Percentiles rank a stretch among this genome's conserved stretches.
Evolutionary conservation across 306 rosid genomes (phyloP).

Genomic region (Vigna unguiculata): DNA sequence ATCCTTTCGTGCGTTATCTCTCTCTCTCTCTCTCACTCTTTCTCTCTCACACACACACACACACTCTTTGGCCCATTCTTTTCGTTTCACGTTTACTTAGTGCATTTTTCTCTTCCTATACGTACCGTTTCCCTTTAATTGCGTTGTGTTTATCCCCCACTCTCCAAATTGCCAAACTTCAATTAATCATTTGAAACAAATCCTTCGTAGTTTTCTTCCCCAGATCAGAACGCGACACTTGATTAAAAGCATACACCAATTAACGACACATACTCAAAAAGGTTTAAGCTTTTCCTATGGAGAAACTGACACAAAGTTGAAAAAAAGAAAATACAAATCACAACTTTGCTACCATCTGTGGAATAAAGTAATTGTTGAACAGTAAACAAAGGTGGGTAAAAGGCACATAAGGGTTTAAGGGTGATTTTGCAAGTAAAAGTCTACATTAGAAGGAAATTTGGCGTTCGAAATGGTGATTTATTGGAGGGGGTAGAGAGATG

Average conservation of each 20-base stretch:
- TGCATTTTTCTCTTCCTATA: slow-evolving; percentile 49
- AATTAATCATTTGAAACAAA: slow-evolving; percentile 47
- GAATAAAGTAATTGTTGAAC: background rate
- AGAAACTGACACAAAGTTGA: slow-evolving; percentile 33
- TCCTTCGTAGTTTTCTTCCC: slow-evolving; percentile 32
- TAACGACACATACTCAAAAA: slow-evolving; percentile 47
- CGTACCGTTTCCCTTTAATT: slow-evolving; percentile 38
- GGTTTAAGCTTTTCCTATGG: slow-evolving; percentile 25
- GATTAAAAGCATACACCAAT: slow-evolving; percentile 42
- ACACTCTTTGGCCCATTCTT: slow-evolving; percentile 51
- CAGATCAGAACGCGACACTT: slow-evolving; percentile 42
- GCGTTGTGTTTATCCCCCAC: slow-evolving; percentile 45
- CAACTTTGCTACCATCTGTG: background rate
- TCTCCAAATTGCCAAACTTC: background rate
- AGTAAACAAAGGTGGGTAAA: background rate
- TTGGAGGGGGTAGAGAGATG: background rate
- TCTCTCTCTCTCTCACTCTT: slow-evolving; percentile 24
- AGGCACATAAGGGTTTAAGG: background rate
- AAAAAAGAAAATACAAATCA: slow-evolving; percentile 37
- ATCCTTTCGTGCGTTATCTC: slow-evolving; percentile 39
- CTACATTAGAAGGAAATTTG: background rate
- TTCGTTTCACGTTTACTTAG: slow-evolving; percentile 50
- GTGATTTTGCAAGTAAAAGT: background rate
- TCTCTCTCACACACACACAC: too few relatives aligned
- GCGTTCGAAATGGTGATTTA: background rate